Conservation (phyloP, 2,329 filamentous ascomycete species). For the Cadophora malorum region DNA sequence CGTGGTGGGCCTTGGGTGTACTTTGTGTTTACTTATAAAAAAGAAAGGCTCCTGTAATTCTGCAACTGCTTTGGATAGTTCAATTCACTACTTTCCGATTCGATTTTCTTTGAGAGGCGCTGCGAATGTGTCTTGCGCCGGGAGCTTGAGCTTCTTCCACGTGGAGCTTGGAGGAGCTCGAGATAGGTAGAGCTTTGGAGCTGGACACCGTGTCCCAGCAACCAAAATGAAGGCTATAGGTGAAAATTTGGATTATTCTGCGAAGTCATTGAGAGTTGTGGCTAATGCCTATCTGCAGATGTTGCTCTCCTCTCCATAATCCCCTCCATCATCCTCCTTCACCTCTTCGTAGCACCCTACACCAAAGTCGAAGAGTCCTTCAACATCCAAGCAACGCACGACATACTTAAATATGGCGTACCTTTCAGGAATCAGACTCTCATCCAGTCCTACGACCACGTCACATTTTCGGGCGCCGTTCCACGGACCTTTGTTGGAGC, state of each 20-base stretch:
- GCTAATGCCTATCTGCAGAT: slow-evolving; percentile 47
- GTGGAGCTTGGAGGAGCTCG: neutral
- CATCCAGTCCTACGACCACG: slow-evolving; percentile 83
- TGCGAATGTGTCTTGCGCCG: slow-evolving; percentile 1
- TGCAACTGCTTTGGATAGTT: neutral
- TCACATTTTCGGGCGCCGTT: slow-evolving; percentile 87
- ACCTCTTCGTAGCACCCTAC: slow-evolving; percentile 80
- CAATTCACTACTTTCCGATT: neutral
- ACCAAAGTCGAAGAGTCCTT: slow-evolving; percentile 99
- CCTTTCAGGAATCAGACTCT: slow-evolving; percentile 59
- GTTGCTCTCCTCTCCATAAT: slow-evolving; percentile 60
- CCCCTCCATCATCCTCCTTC: slow-evolving; percentile 67
- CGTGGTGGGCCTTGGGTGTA: neutral
- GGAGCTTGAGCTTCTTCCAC: slow-evolving; percentile 20
- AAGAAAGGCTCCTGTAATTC: neutral
- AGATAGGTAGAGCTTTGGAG: slow-evolving; percentile 11
- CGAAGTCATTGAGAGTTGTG: neutral
- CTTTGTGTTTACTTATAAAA: neutral
- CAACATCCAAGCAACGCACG: slow-evolving; percentile 92
- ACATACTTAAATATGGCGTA: slow-evolving; percentile 82
- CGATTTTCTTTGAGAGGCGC: neutral
- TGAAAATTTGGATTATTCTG: slow-evolving; percentile 6
- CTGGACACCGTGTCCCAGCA: slow-evolving; percentile 11
- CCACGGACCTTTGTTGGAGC: slow-evolving; percentile 90
- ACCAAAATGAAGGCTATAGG: slow-evolving; percentile 41